Conservation (phyloP, 495 filamentous ascomycete species). For the Amniculicola lignicola region DNA sequence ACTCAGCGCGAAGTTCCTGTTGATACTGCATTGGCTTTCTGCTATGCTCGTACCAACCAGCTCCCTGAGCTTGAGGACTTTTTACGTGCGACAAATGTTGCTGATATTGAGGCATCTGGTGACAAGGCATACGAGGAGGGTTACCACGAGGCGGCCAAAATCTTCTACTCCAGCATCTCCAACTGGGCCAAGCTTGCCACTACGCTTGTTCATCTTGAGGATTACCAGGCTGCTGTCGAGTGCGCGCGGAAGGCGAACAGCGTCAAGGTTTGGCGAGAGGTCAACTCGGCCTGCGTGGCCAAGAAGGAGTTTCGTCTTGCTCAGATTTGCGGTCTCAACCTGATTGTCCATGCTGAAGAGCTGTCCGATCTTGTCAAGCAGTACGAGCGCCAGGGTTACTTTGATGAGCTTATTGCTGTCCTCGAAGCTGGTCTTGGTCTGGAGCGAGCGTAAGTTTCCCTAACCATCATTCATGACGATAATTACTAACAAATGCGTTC, state of each 20-base stretch:
- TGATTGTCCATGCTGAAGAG: constrained; percentile 98
- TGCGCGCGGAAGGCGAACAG: constrained; percentile 99
- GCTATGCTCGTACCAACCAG: constrained; percentile 86
- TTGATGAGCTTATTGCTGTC: constrained; percentile 92
- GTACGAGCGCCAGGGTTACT: constrained; percentile 96
- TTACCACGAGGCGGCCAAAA: constrained; percentile 94
- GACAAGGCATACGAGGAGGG: constrained; percentile 97
- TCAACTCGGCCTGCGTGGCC: constrained; percentile 91
- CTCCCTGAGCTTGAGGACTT: constrained; percentile 95
- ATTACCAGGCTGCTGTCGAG: constrained; percentile 97
- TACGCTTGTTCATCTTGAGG: constrained; percentile 89
- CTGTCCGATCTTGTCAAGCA: constrained; percentile 89
- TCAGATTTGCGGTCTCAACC: constrained; percentile 97
- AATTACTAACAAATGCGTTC: neutral
- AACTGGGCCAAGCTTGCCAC: constrained; percentile 99
- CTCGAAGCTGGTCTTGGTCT: constrained; percentile 94
- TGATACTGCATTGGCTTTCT: constrained; percentile 91
- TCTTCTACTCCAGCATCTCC: constrained; percentile 96
- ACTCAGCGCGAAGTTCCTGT: constrained; percentile 91
- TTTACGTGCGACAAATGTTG: constrained; percentile 88
- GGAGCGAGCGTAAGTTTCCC: constrained; percentile 58
- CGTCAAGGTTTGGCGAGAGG: constrained; percentile 99
- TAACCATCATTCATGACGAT: neutral
- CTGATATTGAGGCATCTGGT: constrained; percentile 90
- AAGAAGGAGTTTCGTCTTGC: constrained; percentile 99